Evolutionary conservation across 1,284 basidiomycete species (phyloP), one percentile per base, ranked within the genome.

Genomic region (Pholiota adiposa): DNA sequence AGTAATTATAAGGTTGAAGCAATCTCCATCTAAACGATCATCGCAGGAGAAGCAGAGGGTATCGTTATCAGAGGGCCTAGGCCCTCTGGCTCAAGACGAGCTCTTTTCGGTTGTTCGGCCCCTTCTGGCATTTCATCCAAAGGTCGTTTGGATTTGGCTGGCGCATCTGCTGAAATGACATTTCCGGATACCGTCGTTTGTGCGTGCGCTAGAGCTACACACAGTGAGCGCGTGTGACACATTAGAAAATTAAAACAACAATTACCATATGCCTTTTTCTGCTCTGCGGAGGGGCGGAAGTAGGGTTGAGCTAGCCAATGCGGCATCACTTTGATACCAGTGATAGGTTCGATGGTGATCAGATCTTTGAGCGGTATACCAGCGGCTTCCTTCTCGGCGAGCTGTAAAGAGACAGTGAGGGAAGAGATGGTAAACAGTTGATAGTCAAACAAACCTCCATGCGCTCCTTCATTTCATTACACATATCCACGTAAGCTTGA

Each of bases 271-370:
- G 67, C 65, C 33, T 67, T 66, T 54, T 65, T 67, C 57, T 66
- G 66, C 46, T 65, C 59, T 16, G 59, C 52, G 16, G 63, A 67
- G 21, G 87, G 83, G 18, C 93, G 80, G 70, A 94, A 88, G 70
- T 94, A 94, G 0, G 95, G 94, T 72, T 97, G 95, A 8, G 88
- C 86, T 11, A 93, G 79, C 92, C 93, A 96, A 66, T 90, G 86
- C 0, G 94, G 94, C 19, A 96, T 79, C 1, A 85, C 72, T 50
- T 81, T 80, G 62, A 89, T 74, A 8, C 87, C 83, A 0, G 83
- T 85, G 54, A 72, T 73, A 11, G 79, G 74, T 43, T 89, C 86
- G 6, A 79, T 63, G 16, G 65, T 76, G 41, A 85, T 77, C 16
- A 87, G 69, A 43, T 83, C 81, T 58, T 78, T 78, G 9, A 80